Evolutionary conservation across 176 grass and related monocot genomes (phyloP).

Genomic region (Triticum monococcum): DNA sequence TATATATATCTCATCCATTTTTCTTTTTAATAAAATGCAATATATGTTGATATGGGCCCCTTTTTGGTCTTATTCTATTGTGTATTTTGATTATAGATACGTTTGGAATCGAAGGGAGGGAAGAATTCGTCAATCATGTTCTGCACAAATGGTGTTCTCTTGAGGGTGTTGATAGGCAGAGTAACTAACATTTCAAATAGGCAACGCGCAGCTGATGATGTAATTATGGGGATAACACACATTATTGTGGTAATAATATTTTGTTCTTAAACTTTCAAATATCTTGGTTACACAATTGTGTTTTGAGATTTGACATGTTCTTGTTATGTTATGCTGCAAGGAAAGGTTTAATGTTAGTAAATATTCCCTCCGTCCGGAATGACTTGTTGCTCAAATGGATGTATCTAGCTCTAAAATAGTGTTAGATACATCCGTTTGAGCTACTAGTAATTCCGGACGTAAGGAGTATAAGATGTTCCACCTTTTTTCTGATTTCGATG

Average conservation of each 20-base stretch:
- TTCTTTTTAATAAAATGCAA: not conserved
- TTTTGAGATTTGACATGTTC: constrained; percentile 3
- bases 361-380: no score
- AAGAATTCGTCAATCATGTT: constrained; percentile 93
- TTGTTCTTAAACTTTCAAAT: constrained; percentile 15
- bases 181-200: constrained; percentile 44
- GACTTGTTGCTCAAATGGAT: no score
- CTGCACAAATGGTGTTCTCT: constrained; percentile 95
- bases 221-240: constrained; percentile 75
- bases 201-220: constrained; percentile 42
- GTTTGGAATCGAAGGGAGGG: constrained; percentile 89
- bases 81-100: constrained; percentile 62
- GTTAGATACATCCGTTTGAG: no score
- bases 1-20: not conserved
- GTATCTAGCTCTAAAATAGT: no score
- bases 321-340: constrained; percentile 10
- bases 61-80: not conserved
- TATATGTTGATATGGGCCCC: not conserved
- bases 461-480: no score
- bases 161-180: constrained; percentile 84
- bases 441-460: no score
- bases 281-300: not conserved
- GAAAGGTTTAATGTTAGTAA: not conserved
- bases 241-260: constrained; percentile 84
- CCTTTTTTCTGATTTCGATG: no score